Base-by-base conservation (phyloP, 1,284 basidiomycete species). In the Calocybe gambosa region DNA sequence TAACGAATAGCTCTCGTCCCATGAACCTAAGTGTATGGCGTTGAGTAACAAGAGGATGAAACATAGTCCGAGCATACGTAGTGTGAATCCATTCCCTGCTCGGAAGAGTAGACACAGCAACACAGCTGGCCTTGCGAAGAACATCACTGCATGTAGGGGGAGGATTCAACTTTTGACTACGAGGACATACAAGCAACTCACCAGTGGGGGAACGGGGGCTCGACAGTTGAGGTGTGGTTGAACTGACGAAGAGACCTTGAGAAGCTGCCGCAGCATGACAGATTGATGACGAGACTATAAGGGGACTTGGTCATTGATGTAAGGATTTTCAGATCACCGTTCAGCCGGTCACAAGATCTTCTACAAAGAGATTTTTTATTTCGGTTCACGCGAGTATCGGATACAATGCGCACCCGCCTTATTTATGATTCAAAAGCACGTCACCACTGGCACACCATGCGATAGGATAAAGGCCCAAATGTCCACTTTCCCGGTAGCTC, bases 1-100 rank as follows among this genome's bases (percentile, higher is more conserved):
- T 46, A 68, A 61, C 45, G 55, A 62, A 51, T 58, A 68, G 5
- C 72, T 62, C 13, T 72, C 69, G 33, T 67, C 62, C 73, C 73
- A 75, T 51, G 70, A 59, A 29, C 71, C 70, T 73, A 40, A n/a
- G n/a, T n/a, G n/a, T 7, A 20, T 4, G 13, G 20, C 20, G 35
- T 18, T 7, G 13, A 23, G 5, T 1, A 33, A 2, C 1, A 21
- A 28, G 2, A 21, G 13, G 8, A 38, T 5, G 13, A 15, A 33
- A 5, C 1, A 18, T 28, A 7, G 9, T 2, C 9, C 5, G 9
- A 12, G 40, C 34, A 13, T 46, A 53, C 49, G 46, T 10, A 53
- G 34, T n/a, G 41, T 45, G 31, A 53, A 46, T 2, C 36, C 49
- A 37, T 50, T 39, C 18, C 28, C 31, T 20, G 23, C 34, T n/a